phyloP scores from a whole-genome alignment of 202 grass and related monocot species.

The Carex arenaria region DNA sequence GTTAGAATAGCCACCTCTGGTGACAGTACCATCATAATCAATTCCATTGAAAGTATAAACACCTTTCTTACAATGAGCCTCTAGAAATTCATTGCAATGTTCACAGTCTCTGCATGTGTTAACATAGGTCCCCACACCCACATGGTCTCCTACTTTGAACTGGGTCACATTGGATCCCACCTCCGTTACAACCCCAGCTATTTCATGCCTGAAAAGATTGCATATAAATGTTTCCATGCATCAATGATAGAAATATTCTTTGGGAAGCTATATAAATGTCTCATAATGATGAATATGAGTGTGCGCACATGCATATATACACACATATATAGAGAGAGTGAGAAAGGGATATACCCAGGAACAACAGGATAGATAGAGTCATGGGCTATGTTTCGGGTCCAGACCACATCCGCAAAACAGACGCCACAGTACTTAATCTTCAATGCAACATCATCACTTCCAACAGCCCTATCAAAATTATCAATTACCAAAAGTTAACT shows the following conservation, averaged over 20 bases:
- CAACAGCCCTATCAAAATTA: conserved; percentile 32
- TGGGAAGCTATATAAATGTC: background rate
- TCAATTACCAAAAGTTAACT: conserved; percentile 5
- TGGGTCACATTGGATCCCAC: conserved; percentile 56
- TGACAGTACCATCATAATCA: conserved; percentile 67
- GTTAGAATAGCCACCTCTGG: conserved; percentile 80
- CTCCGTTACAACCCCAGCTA: conserved; percentile 68
- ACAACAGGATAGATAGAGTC: conserved; percentile 77
- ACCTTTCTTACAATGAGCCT: conserved; percentile 43
- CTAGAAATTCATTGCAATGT: conserved; percentile 47
- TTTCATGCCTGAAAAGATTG: conserved; percentile 70
- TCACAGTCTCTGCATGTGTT: conserved; percentile 63
- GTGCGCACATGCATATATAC: background rate
- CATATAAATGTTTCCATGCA: background rate
- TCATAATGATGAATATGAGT: background rate
- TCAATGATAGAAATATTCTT: background rate
- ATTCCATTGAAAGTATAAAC: conserved; percentile 51
- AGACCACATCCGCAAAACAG: conserved; percentile 66
- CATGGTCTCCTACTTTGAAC: conserved; percentile 61
- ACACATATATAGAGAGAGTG: background rate
- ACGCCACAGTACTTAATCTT: conserved; percentile 79
- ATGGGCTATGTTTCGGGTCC: conserved; percentile 45
- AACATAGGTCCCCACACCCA: conserved; percentile 70
- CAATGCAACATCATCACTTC: conserved; percentile 46
- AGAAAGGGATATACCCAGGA: conserved; percentile 52